A percentile compares a stretch with the other conserved stretches of the same genome.
Evolutionary conservation across 169 alveolate genomes (phyloP).

Genomic region (Plasmodium inui): DNA sequence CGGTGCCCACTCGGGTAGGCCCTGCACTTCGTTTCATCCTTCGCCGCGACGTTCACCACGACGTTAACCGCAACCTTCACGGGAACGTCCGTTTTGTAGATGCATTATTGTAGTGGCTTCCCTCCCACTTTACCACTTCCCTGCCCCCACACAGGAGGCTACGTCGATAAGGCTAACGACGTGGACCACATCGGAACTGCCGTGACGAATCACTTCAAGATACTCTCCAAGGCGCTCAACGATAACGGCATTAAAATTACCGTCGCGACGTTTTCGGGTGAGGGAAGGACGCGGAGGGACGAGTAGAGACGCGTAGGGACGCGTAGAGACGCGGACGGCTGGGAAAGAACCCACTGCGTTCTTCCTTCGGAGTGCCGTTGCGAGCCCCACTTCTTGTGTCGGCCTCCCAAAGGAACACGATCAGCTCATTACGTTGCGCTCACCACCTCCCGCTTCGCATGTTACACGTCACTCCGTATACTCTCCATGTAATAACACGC

Average conservation of each 20-base stretch:
- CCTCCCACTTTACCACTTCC: background rate
- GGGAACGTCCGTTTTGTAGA: too few relatives aligned
- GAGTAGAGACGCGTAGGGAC: too few relatives aligned
- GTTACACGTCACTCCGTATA: background rate
- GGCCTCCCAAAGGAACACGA: background rate
- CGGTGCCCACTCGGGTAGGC: slow-evolving; percentile 61
- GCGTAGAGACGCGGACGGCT: background rate
- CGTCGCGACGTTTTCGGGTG: slow-evolving; percentile 68
- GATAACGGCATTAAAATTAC: slow-evolving; percentile 31
- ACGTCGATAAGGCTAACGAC: slow-evolving; percentile 36
- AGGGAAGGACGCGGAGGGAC: too few relatives aligned
- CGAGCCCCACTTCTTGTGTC: background rate
- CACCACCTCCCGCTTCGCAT: background rate
- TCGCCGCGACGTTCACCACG: background rate
- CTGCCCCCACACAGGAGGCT: slow-evolving; percentile 19
- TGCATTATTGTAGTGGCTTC: background rate
- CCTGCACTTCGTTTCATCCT: background rate
- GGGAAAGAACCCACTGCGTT: background rate
- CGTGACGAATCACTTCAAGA: slow-evolving; percentile 33
- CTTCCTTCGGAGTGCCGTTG: too few relatives aligned
- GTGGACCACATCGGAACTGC: slow-evolving; percentile 31
- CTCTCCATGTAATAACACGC: too few relatives aligned
- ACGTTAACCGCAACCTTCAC: too few relatives aligned
- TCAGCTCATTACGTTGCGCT: too few relatives aligned
- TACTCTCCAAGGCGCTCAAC: slow-evolving; percentile 29